Percentiles rank a stretch among this genome's conserved stretches.
phyloP scores from a whole-genome alignment of 352 stramenopile species.

The Phytophthora agathidicida region DNA sequence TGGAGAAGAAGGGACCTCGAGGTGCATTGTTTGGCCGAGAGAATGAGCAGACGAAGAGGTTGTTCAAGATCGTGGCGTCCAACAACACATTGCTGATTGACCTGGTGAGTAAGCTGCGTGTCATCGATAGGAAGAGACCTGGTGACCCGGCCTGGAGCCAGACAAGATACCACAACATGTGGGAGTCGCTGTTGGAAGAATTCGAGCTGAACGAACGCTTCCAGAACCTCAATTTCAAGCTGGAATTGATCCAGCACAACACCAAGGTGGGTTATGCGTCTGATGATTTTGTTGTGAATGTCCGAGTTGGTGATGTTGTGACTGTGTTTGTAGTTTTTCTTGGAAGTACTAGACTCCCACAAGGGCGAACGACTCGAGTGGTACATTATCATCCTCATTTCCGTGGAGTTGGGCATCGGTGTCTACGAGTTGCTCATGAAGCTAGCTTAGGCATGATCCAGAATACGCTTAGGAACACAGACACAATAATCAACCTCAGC shows the following conservation, averaged over 20 bases:
- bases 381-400: constrained; percentile 98
- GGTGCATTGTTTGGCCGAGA: constrained; percentile 79
- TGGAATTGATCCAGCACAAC: constrained; percentile 98
- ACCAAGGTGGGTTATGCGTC: constrained; percentile 84
- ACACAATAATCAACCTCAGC: neutral
- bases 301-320: constrained; percentile 1
- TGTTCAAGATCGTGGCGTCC: constrained; percentile 93
- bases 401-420: constrained; percentile 93
- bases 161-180: constrained; percentile 94
- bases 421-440: constrained; percentile 84
- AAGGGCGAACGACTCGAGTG: constrained; percentile 96
- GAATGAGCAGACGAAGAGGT: constrained; percentile 75
- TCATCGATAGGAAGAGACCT: constrained; percentile 94
- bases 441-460: constrained; percentile 45
- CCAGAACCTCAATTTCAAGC: constrained; percentile 97
- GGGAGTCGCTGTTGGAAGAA: constrained; percentile 88
- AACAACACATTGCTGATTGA: constrained; percentile 98
- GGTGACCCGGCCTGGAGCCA: constrained; percentile 96
- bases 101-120: constrained; percentile 95
- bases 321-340: constrained; percentile 90
- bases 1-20: constrained; percentile 78
- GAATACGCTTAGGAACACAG: neutral
- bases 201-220: constrained; percentile 96
- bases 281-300: neutral
- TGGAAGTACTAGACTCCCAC: constrained; percentile 96